phyloP scores from a whole-genome alignment of 1,139 yeast species.

The Magnusiomyces paraingens region DNA sequence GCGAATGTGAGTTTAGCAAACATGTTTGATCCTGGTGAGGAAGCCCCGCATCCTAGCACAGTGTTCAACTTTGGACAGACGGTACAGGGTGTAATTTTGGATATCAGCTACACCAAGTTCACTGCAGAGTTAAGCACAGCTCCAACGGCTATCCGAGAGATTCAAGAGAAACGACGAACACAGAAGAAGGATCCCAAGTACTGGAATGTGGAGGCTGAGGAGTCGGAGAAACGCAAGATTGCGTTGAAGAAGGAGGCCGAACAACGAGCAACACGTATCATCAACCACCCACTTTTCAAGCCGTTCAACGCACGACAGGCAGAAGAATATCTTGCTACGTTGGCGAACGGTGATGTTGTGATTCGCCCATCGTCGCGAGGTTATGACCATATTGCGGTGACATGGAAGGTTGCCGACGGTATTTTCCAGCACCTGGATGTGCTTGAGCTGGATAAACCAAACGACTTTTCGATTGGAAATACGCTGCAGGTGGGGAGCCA shows the following conservation, averaged over 20 bases:
- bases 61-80: constrained; percentile 67
- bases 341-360: constrained; percentile 85
- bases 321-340: constrained; percentile 84
- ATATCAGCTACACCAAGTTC: constrained; percentile 64
- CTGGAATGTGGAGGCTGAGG: constrained; percentile 84
- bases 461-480: constrained; percentile 57
- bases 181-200: constrained; percentile 52
- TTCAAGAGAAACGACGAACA: constrained; percentile 38
- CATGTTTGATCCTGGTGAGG: constrained; percentile 50
- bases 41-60: constrained; percentile 36
- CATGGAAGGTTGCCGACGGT: constrained; percentile 93
- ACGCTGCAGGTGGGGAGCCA: constrained; percentile 62
- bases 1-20: constrained; percentile 64
- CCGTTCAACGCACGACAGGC: constrained; percentile 84
- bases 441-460: constrained; percentile 61
- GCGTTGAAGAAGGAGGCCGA: constrained; percentile 45
- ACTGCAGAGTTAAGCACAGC: constrained; percentile 67
- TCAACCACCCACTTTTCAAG: constrained; percentile 88
- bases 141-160: constrained; percentile 58
- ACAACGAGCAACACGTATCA: constrained; percentile 60
- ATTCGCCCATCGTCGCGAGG: constrained; percentile 94
- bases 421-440: constrained; percentile 89
- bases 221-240: constrained; percentile 48
- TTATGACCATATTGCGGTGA: constrained; percentile 76
- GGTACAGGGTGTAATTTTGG: constrained; percentile 70